These are phyloP conservation scores for Jacaranda copaia DNA, from an alignment of 257 asterid genomes.

Conservation along the genomic window DNA sequence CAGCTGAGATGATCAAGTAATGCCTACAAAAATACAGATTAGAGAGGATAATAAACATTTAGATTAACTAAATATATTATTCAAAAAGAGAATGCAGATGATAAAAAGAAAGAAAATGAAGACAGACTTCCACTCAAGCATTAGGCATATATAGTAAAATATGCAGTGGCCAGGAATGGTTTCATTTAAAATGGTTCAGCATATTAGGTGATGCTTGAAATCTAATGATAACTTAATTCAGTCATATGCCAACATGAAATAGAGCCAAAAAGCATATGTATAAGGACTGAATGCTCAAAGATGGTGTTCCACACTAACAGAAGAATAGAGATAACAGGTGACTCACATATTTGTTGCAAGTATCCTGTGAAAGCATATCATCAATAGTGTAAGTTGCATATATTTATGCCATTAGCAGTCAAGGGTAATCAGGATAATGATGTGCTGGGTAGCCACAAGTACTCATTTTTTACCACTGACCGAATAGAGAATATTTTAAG, in stretches of 20 bases:
- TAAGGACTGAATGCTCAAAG: background rate
- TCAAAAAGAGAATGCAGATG: constrained; percentile 30
- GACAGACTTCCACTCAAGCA: constrained; percentile 7
- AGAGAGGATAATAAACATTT: constrained; percentile 22
- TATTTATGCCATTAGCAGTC: constrained; percentile 1
- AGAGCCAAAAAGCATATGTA: background rate
- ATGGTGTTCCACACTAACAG: background rate
- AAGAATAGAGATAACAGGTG: background rate
- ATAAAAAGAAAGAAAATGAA: background rate
- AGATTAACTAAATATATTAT: constrained; percentile 14
- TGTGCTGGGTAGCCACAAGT: background rate
- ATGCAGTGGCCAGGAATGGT: background rate
- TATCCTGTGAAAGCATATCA: background rate
- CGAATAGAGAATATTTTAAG: constrained; percentile 8
- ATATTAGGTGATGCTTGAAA: background rate
- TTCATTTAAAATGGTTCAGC: background rate
- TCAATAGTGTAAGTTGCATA: background rate
- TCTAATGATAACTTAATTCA: background rate
- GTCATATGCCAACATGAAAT: background rate
- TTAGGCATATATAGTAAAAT: background rate
- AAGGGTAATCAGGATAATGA: constrained; percentile 1
- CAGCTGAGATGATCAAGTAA: constrained; percentile 91
- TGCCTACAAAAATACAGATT: constrained; percentile 62
- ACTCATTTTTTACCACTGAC: constrained; percentile 15
- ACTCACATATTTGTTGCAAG: background rate